A percentile compares a stretch with the other conserved stretches of the same genome.
phyloP scores from a whole-genome alignment of 768 basidiomycete species.

The Trametes cingulata region DNA sequence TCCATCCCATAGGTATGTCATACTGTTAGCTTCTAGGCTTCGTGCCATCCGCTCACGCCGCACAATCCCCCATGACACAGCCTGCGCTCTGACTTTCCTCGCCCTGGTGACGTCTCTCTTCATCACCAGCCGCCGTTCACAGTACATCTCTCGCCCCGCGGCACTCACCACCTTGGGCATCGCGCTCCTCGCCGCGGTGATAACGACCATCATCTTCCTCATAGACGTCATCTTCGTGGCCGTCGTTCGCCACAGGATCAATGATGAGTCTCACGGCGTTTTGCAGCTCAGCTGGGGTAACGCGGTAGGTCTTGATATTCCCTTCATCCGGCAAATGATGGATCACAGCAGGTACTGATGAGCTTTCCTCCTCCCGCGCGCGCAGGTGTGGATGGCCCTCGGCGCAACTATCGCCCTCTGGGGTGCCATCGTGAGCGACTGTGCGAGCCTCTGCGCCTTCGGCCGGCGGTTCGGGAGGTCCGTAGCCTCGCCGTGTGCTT shows the following conservation, averaged over 20 bases:
- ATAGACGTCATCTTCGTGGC: constrained; percentile 54
- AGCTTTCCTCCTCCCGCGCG: constrained; percentile 1
- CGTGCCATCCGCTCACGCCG: constrained; percentile 2
- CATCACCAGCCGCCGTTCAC: constrained; percentile 42
- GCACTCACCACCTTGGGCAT: constrained; percentile 41
- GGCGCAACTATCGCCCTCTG: constrained; percentile 51
- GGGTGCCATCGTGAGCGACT: constrained; percentile 41
- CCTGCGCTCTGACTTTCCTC: constrained; percentile 51
- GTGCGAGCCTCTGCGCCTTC: constrained; percentile 37
- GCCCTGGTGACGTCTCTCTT: constrained; percentile 50
- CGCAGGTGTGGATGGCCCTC: constrained; percentile 56
- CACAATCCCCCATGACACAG: constrained; percentile 31
- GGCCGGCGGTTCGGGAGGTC: constrained; percentile 22
- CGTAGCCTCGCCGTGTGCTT: constrained; percentile 1
- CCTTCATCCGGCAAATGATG: constrained; percentile 5
- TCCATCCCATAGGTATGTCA: constrained; percentile 54
- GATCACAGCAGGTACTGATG: constrained; percentile 3
- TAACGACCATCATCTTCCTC: constrained; percentile 53
- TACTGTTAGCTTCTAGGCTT: background rate
- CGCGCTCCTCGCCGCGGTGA: constrained; percentile 42
- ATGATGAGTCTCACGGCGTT: constrained; percentile 41
- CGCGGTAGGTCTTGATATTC: constrained; percentile 38
- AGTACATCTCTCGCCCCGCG: constrained; percentile 37
- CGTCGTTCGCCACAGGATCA: constrained; percentile 43
- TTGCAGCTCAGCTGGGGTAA: constrained; percentile 51